A percentile compares a stretch with the other conserved stretches of the same genome.
Conservation (phyloP, 495 filamentous ascomycete species). For the Rhypophila decipiens region DNA sequence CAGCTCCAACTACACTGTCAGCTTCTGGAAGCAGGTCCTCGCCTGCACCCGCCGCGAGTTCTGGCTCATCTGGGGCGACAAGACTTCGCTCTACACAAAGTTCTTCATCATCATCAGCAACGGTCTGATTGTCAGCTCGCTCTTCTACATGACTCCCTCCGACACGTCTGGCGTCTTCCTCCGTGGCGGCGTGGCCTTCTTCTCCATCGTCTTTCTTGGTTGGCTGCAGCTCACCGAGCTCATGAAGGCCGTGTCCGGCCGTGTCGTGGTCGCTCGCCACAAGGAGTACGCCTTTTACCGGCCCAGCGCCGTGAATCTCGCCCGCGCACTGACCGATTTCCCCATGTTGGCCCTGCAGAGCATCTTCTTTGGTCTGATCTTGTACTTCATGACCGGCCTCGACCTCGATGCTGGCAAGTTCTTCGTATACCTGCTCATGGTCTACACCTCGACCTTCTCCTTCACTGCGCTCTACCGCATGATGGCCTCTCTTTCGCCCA, state of each 20-base stretch:
- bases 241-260: slow-evolving; percentile 59
- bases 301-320: slow-evolving; percentile 71
- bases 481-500: slow-evolving; percentile 57
- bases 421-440: slow-evolving; percentile 65
- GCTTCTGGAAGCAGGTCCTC: slow-evolving; percentile 51
- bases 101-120: slow-evolving; percentile 54
- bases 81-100: slow-evolving; percentile 54
- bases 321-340: slow-evolving; percentile 68
- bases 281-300: slow-evolving; percentile 81
- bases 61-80: slow-evolving; percentile 56
- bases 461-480: slow-evolving; percentile 64
- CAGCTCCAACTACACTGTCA: slow-evolving; percentile 50
- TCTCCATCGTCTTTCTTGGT: slow-evolving; percentile 73
- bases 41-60: slow-evolving; percentile 49
- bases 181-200: slow-evolving; percentile 57
- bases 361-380: slow-evolving; percentile 62
- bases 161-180: slow-evolving; percentile 51
- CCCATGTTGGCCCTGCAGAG: slow-evolving; percentile 67
- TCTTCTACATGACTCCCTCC: slow-evolving; percentile 65
- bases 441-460: slow-evolving; percentile 56
- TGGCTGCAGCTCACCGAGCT: slow-evolving; percentile 73
- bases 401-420: slow-evolving; percentile 68
- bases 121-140: slow-evolving; percentile 66
- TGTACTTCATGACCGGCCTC: slow-evolving; percentile 74
- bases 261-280: slow-evolving; percentile 76